Base-by-base conservation (phyloP, 2,329 filamentous ascomycete species). In the Celoporthe dispersa region DNA sequence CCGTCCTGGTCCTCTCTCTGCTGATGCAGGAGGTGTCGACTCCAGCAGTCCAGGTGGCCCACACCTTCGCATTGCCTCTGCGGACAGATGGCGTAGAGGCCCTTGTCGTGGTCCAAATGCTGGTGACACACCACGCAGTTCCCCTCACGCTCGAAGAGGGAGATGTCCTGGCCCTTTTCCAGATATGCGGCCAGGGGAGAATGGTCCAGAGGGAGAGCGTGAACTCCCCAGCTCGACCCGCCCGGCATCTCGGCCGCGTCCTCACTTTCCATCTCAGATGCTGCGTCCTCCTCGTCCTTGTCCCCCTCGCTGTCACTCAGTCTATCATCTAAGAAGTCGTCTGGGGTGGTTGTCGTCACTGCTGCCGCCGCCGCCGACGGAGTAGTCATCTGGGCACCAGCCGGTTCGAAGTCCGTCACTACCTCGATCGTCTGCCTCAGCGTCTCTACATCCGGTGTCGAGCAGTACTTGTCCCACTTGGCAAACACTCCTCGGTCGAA, bases 401-500 rank as follows among this genome's bases (percentile, higher is more conserved):
- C 66, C 11, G 80, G 78, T 4, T 75, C 79, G 73, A 87, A 88
- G 74, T 93, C 90, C 1, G 87, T 85, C 14, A 85, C 76, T 1
- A 93, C 81, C n/a, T 79, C 77, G 16, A 93, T 79, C 2, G 81
- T 83, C 14, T 78, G 75, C 31, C 84, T 81, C 16, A 89, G 74
- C 39, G 82, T 77, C 64, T 85, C 83, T 64, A 84, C 79, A 2
- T 85, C 83, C 0, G 57, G 33, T 1, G 84, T 79, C 3, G 83
- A 80, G 60, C 84, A 85, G 84, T 87, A 90, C 64, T 80, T 83
- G 25, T 84, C 78, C 95, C 95, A 98, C 1, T 86, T 84, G 28
- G 81, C 81, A 75, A 92, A 86, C 0, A 93, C 90, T 70, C 95
- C 92, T 3, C 83, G 81, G 2, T 85, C 84, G 74, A 97, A 95